phyloP scores from a whole-genome alignment of 768 basidiomycete genomes.

The Serpula lacrymans region DNA sequence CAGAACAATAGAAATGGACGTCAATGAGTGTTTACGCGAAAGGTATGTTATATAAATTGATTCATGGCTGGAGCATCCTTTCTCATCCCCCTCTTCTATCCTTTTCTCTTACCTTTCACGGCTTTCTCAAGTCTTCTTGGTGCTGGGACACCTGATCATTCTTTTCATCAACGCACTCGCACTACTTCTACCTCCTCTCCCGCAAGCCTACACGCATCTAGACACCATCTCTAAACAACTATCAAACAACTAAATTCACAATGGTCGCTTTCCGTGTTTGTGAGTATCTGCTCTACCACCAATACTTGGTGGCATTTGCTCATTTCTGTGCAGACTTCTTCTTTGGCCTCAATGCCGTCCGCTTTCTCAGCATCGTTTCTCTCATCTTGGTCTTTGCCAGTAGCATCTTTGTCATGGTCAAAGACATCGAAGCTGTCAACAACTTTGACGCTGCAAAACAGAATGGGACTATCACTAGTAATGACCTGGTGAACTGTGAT shows the following conservation, averaged over 20 bases:
- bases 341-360: conserved; percentile 76
- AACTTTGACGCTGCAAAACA: conserved; percentile 45
- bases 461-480: conserved; percentile 24
- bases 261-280: conserved; percentile 40
- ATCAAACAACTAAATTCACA: neutral
- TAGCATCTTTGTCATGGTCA: conserved; percentile 70
- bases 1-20: conserved; percentile 27
- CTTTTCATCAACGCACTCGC: conserved; percentile 14
- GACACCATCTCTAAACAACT: neutral
- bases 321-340: conserved; percentile 45
- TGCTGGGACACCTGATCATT: conserved; percentile 29
- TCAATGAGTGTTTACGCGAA: conserved; percentile 13
- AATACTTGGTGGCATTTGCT: neutral
- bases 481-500: conserved; percentile 53
- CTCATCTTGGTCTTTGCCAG: conserved; percentile 78
- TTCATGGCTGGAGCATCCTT: too few relatives aligned
- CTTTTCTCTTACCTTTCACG: conserved; percentile 5
- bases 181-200: conserved; percentile 3
- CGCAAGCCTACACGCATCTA: conserved; percentile 1
- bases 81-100: conserved; percentile 7
- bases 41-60: too few relatives aligned
- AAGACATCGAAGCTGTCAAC: conserved; percentile 75
- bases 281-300: conserved; percentile 24
- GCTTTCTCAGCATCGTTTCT: conserved; percentile 74
- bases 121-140: conserved; percentile 15